phyloP scores from a whole-genome alignment of 768 basidiomycete species.

The Gyrodon lividus region DNA sequence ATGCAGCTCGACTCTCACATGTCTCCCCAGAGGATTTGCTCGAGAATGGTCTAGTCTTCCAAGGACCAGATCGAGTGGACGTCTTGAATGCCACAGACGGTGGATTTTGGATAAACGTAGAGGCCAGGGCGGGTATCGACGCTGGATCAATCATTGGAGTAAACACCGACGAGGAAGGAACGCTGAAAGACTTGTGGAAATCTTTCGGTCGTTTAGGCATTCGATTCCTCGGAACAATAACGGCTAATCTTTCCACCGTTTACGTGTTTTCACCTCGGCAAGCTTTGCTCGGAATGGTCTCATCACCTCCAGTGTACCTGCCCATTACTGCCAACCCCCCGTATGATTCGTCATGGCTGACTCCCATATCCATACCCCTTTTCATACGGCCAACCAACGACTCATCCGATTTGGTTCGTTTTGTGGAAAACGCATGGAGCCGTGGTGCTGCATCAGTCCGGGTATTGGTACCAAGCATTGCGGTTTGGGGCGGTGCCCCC shows the following conservation, averaged over 20 bases:
- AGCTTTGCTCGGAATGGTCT: constrained; percentile 47
- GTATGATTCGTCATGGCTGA: constrained; percentile 55
- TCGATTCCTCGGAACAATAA: constrained; percentile 50
- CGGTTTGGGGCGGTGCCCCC: constrained; percentile 51
- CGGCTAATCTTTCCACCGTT: constrained; percentile 54
- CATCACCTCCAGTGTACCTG: constrained; percentile 49
- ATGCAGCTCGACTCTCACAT: constrained; percentile 53
- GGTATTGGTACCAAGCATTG: constrained; percentile 42
- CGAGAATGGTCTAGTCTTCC: constrained; percentile 50
- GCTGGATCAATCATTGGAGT: constrained; percentile 61
- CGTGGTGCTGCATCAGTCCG: constrained; percentile 46
- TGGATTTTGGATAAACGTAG: constrained; percentile 57
- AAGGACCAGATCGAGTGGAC: constrained; percentile 60
- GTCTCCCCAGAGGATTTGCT: constrained; percentile 60
- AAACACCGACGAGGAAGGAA: constrained; percentile 44
- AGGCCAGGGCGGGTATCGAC: constrained; percentile 63
- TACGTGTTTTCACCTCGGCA: constrained; percentile 42
- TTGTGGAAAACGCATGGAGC: constrained; percentile 59
- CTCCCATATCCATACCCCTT: constrained; percentile 49
- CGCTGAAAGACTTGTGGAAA: constrained; percentile 57
- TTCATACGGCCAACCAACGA: constrained; percentile 55
- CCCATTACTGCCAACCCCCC: constrained; percentile 43
- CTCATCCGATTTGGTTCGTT: constrained; percentile 44
- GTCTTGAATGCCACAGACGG: constrained; percentile 64
- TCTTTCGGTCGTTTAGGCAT: constrained; percentile 69